These are phyloP conservation scores for Papiliotrema nemorosa DNA, from an alignment of 1,284 basidiomycete species.

Conservation along the genomic window DNA sequence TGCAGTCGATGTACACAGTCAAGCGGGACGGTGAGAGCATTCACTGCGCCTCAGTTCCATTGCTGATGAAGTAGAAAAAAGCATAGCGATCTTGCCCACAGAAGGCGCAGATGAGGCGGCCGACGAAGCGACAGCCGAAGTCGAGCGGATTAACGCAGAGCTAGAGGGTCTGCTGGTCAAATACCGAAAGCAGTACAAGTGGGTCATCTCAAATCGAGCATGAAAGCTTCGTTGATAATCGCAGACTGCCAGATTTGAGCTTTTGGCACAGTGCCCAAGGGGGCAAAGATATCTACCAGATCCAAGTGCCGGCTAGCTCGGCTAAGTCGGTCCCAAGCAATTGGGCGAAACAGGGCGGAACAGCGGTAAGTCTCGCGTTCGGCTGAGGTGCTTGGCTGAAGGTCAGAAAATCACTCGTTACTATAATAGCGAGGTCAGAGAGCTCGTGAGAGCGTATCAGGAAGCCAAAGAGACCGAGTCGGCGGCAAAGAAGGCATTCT, in stretches of 20 bases:
- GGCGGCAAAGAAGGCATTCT: conserved; percentile 75
- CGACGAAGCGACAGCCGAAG: conserved; percentile 69
- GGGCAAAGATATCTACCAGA: conserved; percentile 85
- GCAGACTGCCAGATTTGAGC: conserved; percentile 51
- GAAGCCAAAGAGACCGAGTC: conserved; percentile 85
- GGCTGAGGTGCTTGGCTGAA: background rate
- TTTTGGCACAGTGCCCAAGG: conserved; percentile 84
- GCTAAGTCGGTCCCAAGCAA: conserved; percentile 64
- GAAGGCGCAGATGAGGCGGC: conserved; percentile 79
- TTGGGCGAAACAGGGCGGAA: conserved; percentile 79
- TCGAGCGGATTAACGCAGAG: conserved; percentile 62
- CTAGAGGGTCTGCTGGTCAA: conserved; percentile 57
- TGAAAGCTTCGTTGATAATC: conserved; percentile 29
- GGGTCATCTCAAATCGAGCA: too few species aligned
- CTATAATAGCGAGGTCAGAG: conserved; percentile 66
- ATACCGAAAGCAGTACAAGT: conserved; percentile 1
- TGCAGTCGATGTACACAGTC: conserved; percentile 67
- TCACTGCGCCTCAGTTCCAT: background rate
- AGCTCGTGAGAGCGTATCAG: conserved; percentile 73
- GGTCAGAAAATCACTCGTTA: conserved; percentile 67
- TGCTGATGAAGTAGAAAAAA: conserved; percentile 22
- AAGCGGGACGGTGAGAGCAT: conserved; percentile 49
- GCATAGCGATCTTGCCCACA: conserved; percentile 60
- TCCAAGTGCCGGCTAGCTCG: conserved; percentile 64
- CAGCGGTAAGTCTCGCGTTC: conserved; percentile 59